A percentile compares a stretch with the other conserved stretches of the same genome.
Evolutionary conservation across 345 rosid genomes (phyloP).

Genomic region (Jatropha curcas): DNA sequence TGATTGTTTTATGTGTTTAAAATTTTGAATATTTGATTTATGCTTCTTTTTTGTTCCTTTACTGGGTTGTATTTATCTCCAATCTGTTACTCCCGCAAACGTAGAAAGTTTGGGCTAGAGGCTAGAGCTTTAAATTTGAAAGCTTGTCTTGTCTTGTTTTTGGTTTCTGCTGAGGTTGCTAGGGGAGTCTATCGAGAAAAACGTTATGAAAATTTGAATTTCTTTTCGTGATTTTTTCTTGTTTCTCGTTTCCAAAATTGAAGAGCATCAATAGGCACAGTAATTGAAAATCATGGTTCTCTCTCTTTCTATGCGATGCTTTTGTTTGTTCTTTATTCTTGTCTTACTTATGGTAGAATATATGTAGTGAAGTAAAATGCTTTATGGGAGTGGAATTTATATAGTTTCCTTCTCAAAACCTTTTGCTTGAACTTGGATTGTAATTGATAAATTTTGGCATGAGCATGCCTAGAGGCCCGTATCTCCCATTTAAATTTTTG

Average conservation of each 20-base stretch:
- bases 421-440: conserved; percentile 2
- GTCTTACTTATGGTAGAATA: conserved; percentile 25
- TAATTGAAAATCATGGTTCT: neutral
- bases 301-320: neutral
- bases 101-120: neutral
- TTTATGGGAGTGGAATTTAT: conserved; percentile 9
- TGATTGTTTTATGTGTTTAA: no score
- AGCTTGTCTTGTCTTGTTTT: neutral
- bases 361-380: conserved; percentile 28
- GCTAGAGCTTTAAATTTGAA: neutral
- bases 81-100: neutral
- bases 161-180: neutral
- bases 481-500: neutral
- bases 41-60: no score
- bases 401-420: neutral
- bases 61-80: neutral
- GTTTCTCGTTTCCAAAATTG: neutral
- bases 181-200: neutral
- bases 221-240: neutral
- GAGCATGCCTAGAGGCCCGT: neutral
- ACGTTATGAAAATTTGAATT: neutral
- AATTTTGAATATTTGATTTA: neutral
- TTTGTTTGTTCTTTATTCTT: conserved; percentile 19
- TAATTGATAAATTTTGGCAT: conserved; percentile 8
- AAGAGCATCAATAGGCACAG: neutral